A percentile compares a stretch with the other conserved stretches of the same genome.
Evolutionary conservation across 116 monocot genomes (phyloP).

Genomic region (Trichopus zeylanicus): DNA sequence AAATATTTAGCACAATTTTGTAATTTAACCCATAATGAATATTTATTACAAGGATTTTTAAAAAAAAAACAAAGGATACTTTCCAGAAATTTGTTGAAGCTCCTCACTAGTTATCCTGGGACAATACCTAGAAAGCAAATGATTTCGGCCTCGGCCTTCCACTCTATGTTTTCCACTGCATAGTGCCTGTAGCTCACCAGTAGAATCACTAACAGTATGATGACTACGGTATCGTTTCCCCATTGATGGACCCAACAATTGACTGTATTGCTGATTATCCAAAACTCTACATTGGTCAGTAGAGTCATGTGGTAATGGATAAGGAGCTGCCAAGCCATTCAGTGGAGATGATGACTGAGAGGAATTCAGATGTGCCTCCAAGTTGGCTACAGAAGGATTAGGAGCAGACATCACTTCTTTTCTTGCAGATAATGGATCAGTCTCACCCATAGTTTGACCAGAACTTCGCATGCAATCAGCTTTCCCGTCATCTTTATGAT

Average conservation of each 20-base stretch:
- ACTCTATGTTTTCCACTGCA: conserved; percentile 26
- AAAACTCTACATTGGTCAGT: conserved; percentile 43
- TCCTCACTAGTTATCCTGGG: conserved; percentile 79
- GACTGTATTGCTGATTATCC: conserved; percentile 19
- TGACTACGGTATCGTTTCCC: conserved; percentile 32
- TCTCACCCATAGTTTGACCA: conserved; percentile 37
- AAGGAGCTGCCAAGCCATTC: conserved; percentile 34
- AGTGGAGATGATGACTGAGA: conserved; percentile 30
- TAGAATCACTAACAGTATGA: conserved; percentile 24
- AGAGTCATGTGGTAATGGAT: conserved; percentile 27
- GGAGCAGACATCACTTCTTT: conserved; percentile 33
- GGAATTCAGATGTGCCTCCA: conserved; percentile 34
- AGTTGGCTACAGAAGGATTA: conserved; percentile 27
- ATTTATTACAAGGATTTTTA: no score
- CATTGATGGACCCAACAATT: conserved; percentile 31
- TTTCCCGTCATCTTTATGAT: conserved; percentile 38
- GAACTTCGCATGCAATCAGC: conserved; percentile 25
- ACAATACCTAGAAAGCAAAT: conserved; percentile 74
- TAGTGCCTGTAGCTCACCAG: conserved; percentile 31
- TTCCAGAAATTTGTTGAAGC: conserved; percentile 72
- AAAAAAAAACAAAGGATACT: conserved; percentile 80
- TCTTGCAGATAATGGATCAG: conserved; percentile 33
- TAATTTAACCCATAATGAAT: no score
- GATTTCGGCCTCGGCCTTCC: conserved; percentile 30
- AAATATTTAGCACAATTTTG: no score